Evolutionary conservation across 441 rosid species (phyloP), one percentile per base, ranked within the genome.

Genomic region (Capsella rubella): DNA sequence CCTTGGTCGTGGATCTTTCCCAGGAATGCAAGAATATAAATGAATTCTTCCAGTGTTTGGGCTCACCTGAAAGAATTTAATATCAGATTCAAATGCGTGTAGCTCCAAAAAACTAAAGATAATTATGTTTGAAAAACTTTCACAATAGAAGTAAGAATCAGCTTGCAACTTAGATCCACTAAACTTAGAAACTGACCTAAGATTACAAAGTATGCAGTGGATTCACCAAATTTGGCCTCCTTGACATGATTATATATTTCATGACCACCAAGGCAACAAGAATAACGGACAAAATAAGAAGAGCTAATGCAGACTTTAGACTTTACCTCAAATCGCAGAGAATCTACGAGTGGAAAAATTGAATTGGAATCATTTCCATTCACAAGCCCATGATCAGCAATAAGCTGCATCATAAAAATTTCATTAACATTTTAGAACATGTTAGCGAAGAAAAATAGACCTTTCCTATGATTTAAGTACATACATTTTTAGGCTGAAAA

Each of bases 1-100:
- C 75, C 78, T 82, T 61, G 97, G 99, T 79, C 98, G 85, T 74
- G 86, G 81, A 73, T 93, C 95, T 69, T 74, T 75, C 55, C 93
- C 97, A 4, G 73, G 85, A 73, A 74, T 80, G 84, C 99, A 93
- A 59, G 87, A 84, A 83, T 89, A 93, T 69, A 95, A 79, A 77
- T 95, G 98, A 76, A 95, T 85, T 84, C 99, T 88, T 80, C 93
- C 96, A 40, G 99, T 90, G 79, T 93, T 89, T 77, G 82, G 87
- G 79, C 98, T 95, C 74, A 93, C 97, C 99, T 95, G 75, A 65
- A 69, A 64, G 60, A 56, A 64, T 63, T 27, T 42, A 42, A 51
- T 18, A 32, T 31, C 37, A 8, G 9, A 65, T 57, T n/a, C 21
- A 49, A 18, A 70, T 4, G 54, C n/a, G 12, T 35, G 55, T 47